Base-by-base conservation (phyloP, 176 grass and related monocot genomes). In the Oryza meyeriana region DNA sequence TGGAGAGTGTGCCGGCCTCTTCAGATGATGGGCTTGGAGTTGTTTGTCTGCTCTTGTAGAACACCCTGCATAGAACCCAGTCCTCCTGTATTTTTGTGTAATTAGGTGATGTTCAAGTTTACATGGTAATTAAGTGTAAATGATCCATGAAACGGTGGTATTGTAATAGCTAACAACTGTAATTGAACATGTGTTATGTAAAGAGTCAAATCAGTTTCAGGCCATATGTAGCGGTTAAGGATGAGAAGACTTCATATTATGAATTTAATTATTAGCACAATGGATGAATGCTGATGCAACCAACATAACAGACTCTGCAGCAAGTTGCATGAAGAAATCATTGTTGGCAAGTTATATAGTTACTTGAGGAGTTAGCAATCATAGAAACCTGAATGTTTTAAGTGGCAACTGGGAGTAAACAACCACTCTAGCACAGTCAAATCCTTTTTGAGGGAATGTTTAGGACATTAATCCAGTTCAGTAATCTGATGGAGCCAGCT, bases 31-130 rank as follows among this genome's bases (percentile, higher is more conserved):
- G 71, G 33, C 72, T 58, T 76, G 71, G 77, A 8, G 40, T 76
- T 27, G 82, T 89, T 34, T 71, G 85, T 76, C 87, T 85, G 70
- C 64, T 90, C 81, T 90, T 93, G 87, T 87, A 90, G 40, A 90
- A 87, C n/a, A 93, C 91, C 77, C 91, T 87, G 78, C 91, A 93
- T 12, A 93, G 77, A 47, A 93, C 91, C 91, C 91, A 93, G 82
- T 90, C 87, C 52, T 90, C 91, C 87, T 93, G 75, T 33, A 66
- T 58, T 69, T 79, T 31, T 58, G 8, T n/a, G n/a, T 59, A 24
- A 32, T 65, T 47, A 33, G 28, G 38, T 25, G 6, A 10, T 63
- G 36, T 6, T 70, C 34, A 29, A 22, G 52, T 71, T 31, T 31
- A 75, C 6, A 75, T 22, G 25, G 11, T 24, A 74, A 75, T 9